These are phyloP conservation scores for Arxiozyma heterogenica DNA, from an alignment of 1,139 yeast genomes.

Conservation along the genomic window DNA sequence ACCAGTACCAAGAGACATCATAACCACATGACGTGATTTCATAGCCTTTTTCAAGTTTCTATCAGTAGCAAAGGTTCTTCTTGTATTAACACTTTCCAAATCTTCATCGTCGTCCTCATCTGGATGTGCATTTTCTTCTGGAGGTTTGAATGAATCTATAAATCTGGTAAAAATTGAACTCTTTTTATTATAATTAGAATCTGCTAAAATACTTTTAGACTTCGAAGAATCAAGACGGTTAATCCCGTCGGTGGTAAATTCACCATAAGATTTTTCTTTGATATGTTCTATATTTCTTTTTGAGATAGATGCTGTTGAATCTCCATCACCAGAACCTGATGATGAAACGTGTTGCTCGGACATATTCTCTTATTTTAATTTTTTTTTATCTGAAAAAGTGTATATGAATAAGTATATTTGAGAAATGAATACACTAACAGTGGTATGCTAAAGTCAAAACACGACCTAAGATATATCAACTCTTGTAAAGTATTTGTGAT, in stretches of 20 bases:
- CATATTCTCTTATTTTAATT: background rate
- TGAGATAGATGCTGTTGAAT: conserved; percentile 1
- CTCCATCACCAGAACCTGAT: conserved; percentile 3
- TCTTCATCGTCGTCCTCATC: background rate
- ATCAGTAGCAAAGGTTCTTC: conserved; percentile 3
- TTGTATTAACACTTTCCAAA: conserved; percentile 1
- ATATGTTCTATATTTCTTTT: conserved; percentile 2
- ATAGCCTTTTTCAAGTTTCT: conserved; percentile 36
- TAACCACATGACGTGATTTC: conserved; percentile 42
- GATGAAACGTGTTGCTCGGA: background rate
- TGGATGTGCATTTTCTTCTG: background rate
- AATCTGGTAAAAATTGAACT: background rate
- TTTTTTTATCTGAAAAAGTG: too few species aligned
- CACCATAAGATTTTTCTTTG: conserved; percentile 4
- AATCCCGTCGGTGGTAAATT: background rate
- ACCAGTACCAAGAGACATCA: conserved; percentile 75
- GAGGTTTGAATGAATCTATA: conserved; percentile 6
- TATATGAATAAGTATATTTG: background rate
- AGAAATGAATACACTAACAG: background rate
- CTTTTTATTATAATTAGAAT: background rate
- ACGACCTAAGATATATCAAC: too few species aligned
- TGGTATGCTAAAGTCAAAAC: too few species aligned
- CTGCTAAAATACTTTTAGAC: background rate
- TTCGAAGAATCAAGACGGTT: background rate
- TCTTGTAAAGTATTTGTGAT: too few species aligned